A percentile compares a stretch with the other conserved stretches of the same genome.
Conservation (phyloP, 1,284 basidiomycete genomes). For the Takashimella tepidaria region DNA sequence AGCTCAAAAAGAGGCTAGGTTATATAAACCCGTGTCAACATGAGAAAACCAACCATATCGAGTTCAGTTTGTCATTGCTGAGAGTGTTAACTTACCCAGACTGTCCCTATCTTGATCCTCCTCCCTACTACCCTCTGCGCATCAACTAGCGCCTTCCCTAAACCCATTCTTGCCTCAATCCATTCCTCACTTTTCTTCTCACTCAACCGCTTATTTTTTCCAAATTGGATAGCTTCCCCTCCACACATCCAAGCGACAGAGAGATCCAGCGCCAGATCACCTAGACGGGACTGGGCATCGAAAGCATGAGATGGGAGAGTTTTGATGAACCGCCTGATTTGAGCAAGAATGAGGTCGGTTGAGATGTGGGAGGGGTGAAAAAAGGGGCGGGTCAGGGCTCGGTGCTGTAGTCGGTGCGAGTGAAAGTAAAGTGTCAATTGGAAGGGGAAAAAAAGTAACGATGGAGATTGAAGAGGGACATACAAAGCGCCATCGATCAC, state of each 20-base stretch:
- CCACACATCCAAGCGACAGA: constrained; percentile 35
- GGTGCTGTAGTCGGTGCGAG: constrained; percentile 25
- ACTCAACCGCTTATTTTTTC: not conserved
- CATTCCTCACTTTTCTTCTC: constrained; percentile 6
- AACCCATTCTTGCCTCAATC: constrained; percentile 12
- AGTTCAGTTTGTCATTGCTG: no score
- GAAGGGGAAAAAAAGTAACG: not conserved
- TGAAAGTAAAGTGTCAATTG: not conserved
- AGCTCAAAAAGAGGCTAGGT: constrained; percentile 39
- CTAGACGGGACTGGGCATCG: constrained; percentile 26
- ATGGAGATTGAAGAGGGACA: no score
- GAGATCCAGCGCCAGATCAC: constrained; percentile 26
- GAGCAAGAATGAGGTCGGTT: constrained; percentile 9
- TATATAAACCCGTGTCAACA: no score
- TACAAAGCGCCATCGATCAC: constrained; percentile 27
- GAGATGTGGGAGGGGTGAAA: constrained; percentile 32
- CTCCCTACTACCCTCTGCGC: constrained; percentile 29
- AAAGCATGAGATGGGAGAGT: constrained; percentile 17
- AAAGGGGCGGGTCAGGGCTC: constrained; percentile 42
- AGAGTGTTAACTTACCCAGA: constrained; percentile 38
- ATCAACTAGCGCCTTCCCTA: constrained; percentile 26
- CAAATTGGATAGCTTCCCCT: constrained; percentile 13
- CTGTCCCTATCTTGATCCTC: constrained; percentile 35
- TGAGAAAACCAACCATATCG: not conserved
- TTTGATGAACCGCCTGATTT: constrained; percentile 12